Evolutionary conservation across 257 asterid species (phyloP).

Genomic region (Primulina tabacum): DNA sequence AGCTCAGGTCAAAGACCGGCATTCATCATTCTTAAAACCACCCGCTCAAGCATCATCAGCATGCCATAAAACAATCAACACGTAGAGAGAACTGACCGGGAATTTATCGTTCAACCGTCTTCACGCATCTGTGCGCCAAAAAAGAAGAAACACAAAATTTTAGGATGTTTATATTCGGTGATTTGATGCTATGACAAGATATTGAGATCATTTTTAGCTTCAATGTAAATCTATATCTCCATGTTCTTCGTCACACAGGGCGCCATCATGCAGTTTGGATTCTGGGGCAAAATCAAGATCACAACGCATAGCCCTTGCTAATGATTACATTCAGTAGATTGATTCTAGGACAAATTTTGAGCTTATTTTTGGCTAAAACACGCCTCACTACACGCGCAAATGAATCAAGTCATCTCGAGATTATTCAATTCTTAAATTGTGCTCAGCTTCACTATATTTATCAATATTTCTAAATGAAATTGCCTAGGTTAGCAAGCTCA

Average conservation of each 20-base stretch:
- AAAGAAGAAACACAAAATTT: background rate
- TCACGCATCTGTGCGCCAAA: conserved; percentile 50
- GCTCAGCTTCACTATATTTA: background rate
- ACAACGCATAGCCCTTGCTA: background rate
- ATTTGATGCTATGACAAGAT: background rate
- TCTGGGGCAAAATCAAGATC: background rate
- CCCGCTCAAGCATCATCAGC: conserved; percentile 2
- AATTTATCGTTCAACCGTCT: conserved; percentile 19
- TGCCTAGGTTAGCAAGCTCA: background rate
- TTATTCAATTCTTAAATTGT: background rate
- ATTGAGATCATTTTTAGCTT: background rate
- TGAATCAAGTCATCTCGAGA: background rate
- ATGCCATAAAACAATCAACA: conserved; percentile 7
- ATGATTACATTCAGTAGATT: background rate
- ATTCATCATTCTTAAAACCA: conserved; percentile 21
- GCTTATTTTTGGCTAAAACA: background rate
- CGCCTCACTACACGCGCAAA: background rate
- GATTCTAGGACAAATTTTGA: background rate
- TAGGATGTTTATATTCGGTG: conserved; percentile 4
- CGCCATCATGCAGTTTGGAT: background rate
- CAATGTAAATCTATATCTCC: background rate
- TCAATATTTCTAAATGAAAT: too few relatives aligned
- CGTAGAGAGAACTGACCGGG: conserved; percentile 20
- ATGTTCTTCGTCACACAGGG: background rate
- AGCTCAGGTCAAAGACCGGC: background rate